Evolutionary conservation across 2,329 filamentous ascomycete genomes (phyloP).

Genomic region (Phoma sp.): DNA sequence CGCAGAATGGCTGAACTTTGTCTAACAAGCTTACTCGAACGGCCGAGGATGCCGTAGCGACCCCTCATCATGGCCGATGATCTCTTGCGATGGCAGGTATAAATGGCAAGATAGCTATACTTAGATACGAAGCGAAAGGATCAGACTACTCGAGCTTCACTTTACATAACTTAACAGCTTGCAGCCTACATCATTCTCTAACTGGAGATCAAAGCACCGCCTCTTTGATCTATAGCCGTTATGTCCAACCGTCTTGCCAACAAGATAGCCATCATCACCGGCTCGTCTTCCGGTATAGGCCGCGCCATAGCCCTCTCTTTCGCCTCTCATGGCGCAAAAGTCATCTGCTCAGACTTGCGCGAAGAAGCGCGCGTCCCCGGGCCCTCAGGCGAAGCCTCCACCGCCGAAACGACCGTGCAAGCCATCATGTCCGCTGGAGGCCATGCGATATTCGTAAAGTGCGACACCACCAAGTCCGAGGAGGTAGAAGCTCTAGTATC

Average conservation of each 20-base stretch:
- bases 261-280: constrained; percentile 46
- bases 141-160: too few species aligned
- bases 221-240: not conserved
- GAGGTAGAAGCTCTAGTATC: constrained; percentile 53
- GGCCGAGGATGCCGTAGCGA: constrained; percentile 14
- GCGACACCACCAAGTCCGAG: constrained; percentile 52
- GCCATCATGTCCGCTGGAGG: constrained; percentile 40
- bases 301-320: constrained; percentile 43
- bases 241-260: constrained; percentile 28
- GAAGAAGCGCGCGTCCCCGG: constrained; percentile 23
- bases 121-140: not conserved
- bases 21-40: constrained; percentile 6
- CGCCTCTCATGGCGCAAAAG: constrained; percentile 38
- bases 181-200: too few species aligned
- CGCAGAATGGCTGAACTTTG: not conserved
- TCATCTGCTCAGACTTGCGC: constrained; percentile 43
- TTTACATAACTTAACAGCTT: not conserved
- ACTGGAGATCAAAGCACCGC: not conserved
- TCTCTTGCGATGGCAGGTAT: not conserved
- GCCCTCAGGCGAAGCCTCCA: constrained; percentile 20
- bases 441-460: constrained; percentile 45
- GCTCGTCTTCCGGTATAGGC: constrained; percentile 44
- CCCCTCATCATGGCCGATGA: constrained; percentile 8
- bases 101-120: not conserved
- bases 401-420: constrained; percentile 36